Conservation (phyloP, 768 basidiomycete genomes). For the Collybia nuda region DNA sequence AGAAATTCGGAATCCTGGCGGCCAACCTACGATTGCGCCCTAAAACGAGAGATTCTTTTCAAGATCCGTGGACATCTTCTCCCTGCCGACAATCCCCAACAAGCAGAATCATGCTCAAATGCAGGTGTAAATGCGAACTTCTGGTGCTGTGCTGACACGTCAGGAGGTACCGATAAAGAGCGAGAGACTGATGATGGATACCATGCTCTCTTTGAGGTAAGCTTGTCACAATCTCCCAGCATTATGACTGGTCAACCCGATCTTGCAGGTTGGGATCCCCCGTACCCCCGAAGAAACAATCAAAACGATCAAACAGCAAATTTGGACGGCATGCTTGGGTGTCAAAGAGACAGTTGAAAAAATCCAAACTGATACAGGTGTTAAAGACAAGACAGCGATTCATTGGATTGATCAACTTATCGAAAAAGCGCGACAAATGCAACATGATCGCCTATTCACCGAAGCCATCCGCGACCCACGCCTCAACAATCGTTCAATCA, state of each 20-base stretch:
- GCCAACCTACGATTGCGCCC: too few species aligned
- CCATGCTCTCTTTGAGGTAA: slow-evolving; percentile 18
- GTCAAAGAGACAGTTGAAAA: slow-evolving; percentile 11
- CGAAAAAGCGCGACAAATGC: slow-evolving; percentile 7
- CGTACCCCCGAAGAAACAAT: slow-evolving; percentile 9
- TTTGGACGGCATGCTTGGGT: slow-evolving; percentile 18
- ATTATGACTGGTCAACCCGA: background rate
- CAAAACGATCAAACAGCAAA: slow-evolving; percentile 13
- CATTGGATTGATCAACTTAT: slow-evolving; percentile 29
- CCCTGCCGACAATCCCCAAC: slow-evolving; percentile 32
- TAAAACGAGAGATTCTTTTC: too few species aligned
- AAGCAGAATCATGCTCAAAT: slow-evolving; percentile 30
- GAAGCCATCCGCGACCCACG: slow-evolving; percentile 11
- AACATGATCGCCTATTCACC: slow-evolving; percentile 1
- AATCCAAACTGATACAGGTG: slow-evolving; percentile 25
- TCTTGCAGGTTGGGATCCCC: slow-evolving; percentile 11
- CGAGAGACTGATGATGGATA: slow-evolving; percentile 29
- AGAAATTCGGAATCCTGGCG: too few species aligned
- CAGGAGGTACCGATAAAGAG: slow-evolving; percentile 23
- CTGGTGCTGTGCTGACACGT: slow-evolving; percentile 29
- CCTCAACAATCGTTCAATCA: too few species aligned
- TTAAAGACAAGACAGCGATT: slow-evolving; percentile 31
- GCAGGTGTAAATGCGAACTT: slow-evolving; percentile 32
- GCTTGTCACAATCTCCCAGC: background rate
- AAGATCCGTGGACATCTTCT: slow-evolving; percentile 12